Base-by-base conservation (phyloP, 106 monocot genomes). In the Dendrobium officinale region DNA sequence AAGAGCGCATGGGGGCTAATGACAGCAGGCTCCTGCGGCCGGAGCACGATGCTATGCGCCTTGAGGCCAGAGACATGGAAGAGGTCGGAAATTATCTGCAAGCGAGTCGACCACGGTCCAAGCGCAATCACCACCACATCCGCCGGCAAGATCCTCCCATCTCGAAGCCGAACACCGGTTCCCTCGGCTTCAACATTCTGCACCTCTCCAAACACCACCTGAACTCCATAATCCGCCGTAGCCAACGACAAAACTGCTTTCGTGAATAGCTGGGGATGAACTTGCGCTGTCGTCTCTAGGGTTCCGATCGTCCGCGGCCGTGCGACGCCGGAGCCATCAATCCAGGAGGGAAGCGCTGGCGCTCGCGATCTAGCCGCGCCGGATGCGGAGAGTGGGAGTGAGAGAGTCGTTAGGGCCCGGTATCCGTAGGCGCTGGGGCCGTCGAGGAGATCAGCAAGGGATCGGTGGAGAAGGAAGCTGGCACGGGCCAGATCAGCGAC, bases 261-360 rank as follows among this genome's bases (percentile, higher is more conserved):
- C 9, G 93, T 94, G 84, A 96, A 96, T 33, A 96, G 83, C 75
- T 86, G 82, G 24, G 96, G 96, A 75, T 90, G 92, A 33, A 96
- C 92, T 84, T 96, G 96, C 33, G 96, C 90, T 9, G 93, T 96
- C 42, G 92, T 93, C 24, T 96, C 96, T 8, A 74, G 18, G 8
- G 96, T 93, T 29, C 96, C 94, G 82, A 96, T 90, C 78, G 85
- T 85, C 56, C 85, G 68, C 18, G 89, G 87, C 6, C 73, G 20
- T 4, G 80, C 45, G 13, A 82, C 84, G 27, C 77, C 77, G 10
- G 87, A 29, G 22, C 88, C 88, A 55, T 96, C 90, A 72, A 96
- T 78, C 96, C 96, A 96, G 16, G 79, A 18, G 0, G 96, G 96
- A 10, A 76, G 48, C 22, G 15, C 48, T 0, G 76, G 19, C 5